phyloP scores from a whole-genome alignment of 2,329 filamentous ascomycete genomes.

The Fusarium sp. region DNA sequence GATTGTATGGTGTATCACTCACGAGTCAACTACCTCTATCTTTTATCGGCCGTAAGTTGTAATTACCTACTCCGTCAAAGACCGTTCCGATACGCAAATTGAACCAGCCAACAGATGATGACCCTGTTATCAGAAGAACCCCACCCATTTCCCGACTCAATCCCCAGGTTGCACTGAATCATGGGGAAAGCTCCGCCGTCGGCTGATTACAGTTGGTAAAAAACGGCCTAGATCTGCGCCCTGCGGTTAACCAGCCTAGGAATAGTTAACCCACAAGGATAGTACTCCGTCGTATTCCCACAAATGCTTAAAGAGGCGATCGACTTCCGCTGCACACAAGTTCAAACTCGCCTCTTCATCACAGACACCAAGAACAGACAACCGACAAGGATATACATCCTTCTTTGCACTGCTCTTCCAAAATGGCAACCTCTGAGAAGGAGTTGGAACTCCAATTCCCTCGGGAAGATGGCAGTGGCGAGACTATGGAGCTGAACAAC shows the following conservation, averaged over 20 bases:
- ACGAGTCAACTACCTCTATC: neutral
- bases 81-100: neutral
- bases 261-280: neutral
- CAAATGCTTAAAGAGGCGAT: neutral
- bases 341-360: neutral
- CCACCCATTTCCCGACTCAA: neutral
- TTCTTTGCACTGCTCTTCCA: neutral
- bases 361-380: neutral
- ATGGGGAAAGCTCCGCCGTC: neutral
- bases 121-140: neutral
- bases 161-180: neutral
- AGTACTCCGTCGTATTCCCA: neutral
- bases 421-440: constrained; percentile 2
- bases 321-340: neutral
- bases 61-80: neutral
- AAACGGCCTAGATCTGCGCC: neutral
- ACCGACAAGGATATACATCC: neutral
- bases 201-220: neutral
- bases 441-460: neutral
- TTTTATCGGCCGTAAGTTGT: neutral
- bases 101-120: neutral
- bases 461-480: neutral
- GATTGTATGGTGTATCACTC: neutral
- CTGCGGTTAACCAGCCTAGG: neutral
- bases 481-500: neutral